Evolutionary conservation across 441 rosid species (phyloP), one percentile per base, ranked within the genome.

Genomic region (Melastoma candidum): DNA sequence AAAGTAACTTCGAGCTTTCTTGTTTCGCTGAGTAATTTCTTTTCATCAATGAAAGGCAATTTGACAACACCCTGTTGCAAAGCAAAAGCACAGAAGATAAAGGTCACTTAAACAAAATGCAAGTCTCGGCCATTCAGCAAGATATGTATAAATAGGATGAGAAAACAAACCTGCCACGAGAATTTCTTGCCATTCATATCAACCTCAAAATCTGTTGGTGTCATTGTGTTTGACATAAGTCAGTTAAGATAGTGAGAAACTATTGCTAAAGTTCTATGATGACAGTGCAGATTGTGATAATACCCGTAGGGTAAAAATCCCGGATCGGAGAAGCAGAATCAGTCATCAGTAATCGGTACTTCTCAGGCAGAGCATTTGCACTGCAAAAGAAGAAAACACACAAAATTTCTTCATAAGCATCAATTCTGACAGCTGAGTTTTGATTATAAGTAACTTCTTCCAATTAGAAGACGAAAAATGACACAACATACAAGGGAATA

Each of bases 171-270:
- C 99, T 94, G 99, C 97, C 97, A 94, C 29, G 97, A 76, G 47
- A 83, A 85, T 63, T 94, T 95, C 71, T 94, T 94, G 48, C 99
- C 99, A 64, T 90, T 87, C 97, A 94, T 87, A 77, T 94, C 99
- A 54, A 87, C 69, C 68, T 87, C 90, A 77, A 94, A 90, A 75
- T 87, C 99, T 90, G 57, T 55, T 54, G 65, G 45, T 50, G 61
- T 57, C 11, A 11, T 57, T 47, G 41, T 9, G 59, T 54, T 43
- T 3, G 51, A 25, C 49, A 51, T 17, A 46, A 60, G 51, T 54
- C 14, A 51, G 52, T 54, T n/a, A 12, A 68, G 43, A 56, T 0
- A 64, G 49, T 36, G 41, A 36, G 41, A 22, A 36, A 13, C 22
- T 1, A 24, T 26, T 36, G 13, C 27, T 39, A 43, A 25, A 9